Conservation (phyloP, 352 stramenopile genomes). For the Phytophthora chlamydospora region DNA sequence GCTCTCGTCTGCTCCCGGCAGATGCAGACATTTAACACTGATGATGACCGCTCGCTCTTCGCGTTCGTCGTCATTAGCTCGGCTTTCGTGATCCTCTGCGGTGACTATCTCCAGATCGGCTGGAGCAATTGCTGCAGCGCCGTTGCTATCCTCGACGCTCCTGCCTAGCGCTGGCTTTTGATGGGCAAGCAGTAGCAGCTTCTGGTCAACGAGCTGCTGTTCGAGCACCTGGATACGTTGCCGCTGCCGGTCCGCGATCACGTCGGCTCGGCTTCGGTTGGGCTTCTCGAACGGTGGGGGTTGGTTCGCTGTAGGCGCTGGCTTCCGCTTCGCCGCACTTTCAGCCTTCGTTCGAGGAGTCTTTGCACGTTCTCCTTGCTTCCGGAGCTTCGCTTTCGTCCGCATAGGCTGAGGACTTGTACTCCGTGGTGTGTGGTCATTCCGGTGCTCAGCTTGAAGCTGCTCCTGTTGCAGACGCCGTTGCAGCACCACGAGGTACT, state of each 20-base stretch:
- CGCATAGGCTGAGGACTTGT: conserved; percentile 4
- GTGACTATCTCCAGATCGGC: conserved; percentile 18
- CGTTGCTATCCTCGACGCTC: background rate
- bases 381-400: conserved; percentile 15
- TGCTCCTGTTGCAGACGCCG: conserved; percentile 17
- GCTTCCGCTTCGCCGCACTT: conserved; percentile 5
- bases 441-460: conserved; percentile 22
- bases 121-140: conserved; percentile 15
- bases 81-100: conserved; percentile 7
- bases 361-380: conserved; percentile 11
- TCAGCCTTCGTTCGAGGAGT: conserved; percentile 13
- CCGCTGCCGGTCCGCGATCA: conserved; percentile 47
- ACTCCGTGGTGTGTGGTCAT: background rate
- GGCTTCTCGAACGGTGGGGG: conserved; percentile 8
- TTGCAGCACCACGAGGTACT: conserved; percentile 56
- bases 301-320: background rate
- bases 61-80: background rate
- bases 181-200: conserved; percentile 44
- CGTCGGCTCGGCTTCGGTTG: conserved; percentile 21
- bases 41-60: conserved; percentile 18
- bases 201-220: conserved; percentile 73
- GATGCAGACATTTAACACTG: conserved; percentile 33
- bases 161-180: conserved; percentile 7
- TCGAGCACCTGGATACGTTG: conserved; percentile 64
- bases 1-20: conserved; percentile 7